Evolutionary conservation across 148 eudicot genomes (phyloP).

Genomic region (Talinum fruticosum): DNA sequence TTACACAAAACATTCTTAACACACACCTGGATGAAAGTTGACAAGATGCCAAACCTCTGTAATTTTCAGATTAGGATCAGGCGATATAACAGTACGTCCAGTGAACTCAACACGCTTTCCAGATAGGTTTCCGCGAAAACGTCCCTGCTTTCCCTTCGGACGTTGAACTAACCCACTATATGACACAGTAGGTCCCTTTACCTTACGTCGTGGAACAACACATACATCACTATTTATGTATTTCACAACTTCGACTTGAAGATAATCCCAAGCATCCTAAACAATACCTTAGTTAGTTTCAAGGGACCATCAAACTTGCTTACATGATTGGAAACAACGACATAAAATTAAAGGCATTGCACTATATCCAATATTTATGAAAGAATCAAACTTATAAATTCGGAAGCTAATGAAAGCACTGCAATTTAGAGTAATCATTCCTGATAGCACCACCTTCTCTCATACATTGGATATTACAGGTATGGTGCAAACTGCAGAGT

Average conservation of each 20-base stretch:
- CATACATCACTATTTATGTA: constrained; percentile 88
- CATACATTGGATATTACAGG: too few species aligned
- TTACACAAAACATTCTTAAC: not conserved
- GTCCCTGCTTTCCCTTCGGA: constrained; percentile 94
- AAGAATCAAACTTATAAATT: too few species aligned
- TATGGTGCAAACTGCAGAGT: too few species aligned
- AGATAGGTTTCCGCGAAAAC: constrained; percentile 87
- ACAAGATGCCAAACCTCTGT: constrained; percentile 57
- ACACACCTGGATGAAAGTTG: not conserved
- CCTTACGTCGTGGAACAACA: constrained; percentile 39
- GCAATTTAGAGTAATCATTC: too few species aligned
- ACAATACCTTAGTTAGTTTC: constrained; percentile 14
- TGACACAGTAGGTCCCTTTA: constrained; percentile 38
- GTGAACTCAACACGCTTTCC: constrained; percentile 99
- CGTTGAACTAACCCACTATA: constrained; percentile 90
- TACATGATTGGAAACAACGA: not conserved
- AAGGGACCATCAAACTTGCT: constrained; percentile 5
- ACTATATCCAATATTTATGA: too few species aligned
- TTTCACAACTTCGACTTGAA: constrained; percentile 82
- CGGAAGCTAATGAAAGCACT: not conserved
- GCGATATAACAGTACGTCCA: constrained; percentile 96
- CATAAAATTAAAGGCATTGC: too few species aligned
- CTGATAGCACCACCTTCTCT: too few species aligned
- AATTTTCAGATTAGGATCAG: constrained; percentile 96
- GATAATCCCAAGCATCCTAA: constrained; percentile 67